Conservation (phyloP, 1,139 yeast genomes). For the Blastobotrys apis region DNA sequence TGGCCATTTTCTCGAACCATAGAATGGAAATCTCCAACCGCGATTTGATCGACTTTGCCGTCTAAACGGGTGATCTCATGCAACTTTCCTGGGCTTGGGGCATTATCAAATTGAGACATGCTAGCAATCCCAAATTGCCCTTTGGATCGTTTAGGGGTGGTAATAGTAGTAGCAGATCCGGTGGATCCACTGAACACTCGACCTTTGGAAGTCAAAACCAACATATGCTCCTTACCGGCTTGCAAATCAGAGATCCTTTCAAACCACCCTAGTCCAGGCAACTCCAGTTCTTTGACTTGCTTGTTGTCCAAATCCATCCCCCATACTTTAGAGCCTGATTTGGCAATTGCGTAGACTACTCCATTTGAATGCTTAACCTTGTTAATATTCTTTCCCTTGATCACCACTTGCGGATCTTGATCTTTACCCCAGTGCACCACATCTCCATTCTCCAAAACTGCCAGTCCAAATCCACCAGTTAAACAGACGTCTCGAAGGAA, state of each 20-base stretch:
- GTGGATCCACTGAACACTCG: slow-evolving; percentile 62
- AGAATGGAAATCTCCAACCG: slow-evolving; percentile 72
- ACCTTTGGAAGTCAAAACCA: slow-evolving; percentile 59
- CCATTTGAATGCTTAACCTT: slow-evolving; percentile 49
- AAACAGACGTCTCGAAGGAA: slow-evolving; percentile 56
- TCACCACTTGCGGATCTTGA: slow-evolving; percentile 36
- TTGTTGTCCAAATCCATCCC: too few species aligned
- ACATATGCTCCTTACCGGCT: slow-evolving; percentile 64
- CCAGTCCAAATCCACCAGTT: slow-evolving; percentile 51
- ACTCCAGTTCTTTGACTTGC: slow-evolving; percentile 13
- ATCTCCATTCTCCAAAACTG: slow-evolving; percentile 67
- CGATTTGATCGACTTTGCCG: slow-evolving; percentile 48
- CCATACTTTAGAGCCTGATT: slow-evolving; percentile 41
- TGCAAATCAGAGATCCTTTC: slow-evolving; percentile 51
- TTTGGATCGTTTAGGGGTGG: slow-evolving; percentile 38
- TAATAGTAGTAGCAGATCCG: slow-evolving; percentile 37
- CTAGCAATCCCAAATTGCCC: slow-evolving; percentile 86
- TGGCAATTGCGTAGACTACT: slow-evolving; percentile 51
- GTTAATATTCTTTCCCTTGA: slow-evolving; percentile 44
- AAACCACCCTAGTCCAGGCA: slow-evolving; percentile 34
- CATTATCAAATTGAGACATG: slow-evolving; percentile 56
- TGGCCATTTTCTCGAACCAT: slow-evolving; percentile 56
- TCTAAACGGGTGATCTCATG: slow-evolving; percentile 35
- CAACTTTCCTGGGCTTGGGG: slow-evolving; percentile 44
- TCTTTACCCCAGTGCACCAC: slow-evolving; percentile 55